phyloP scores from a whole-genome alignment of 2,329 filamentous ascomycete genomes.

The Cordyceps fumosorosea region DNA sequence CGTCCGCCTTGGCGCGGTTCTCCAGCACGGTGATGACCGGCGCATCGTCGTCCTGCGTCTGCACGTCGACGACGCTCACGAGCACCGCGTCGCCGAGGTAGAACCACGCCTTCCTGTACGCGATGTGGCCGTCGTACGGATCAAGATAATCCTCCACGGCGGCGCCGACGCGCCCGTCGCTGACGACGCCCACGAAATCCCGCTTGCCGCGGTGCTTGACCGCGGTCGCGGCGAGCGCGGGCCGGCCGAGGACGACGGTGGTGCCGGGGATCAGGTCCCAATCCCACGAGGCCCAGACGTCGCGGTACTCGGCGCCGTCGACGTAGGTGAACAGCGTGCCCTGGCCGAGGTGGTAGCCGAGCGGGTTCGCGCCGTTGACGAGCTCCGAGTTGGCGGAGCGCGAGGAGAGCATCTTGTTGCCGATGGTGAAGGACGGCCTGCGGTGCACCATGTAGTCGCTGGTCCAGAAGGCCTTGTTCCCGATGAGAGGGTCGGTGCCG shows the following conservation, averaged over 20 bases:
- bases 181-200: slow-evolving; percentile 21
- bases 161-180: slow-evolving; percentile 17
- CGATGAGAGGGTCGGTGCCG: slow-evolving; percentile 18
- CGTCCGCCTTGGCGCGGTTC: slow-evolving; percentile 15
- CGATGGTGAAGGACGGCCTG: slow-evolving; percentile 13
- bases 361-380: slow-evolving; percentile 19
- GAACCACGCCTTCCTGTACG: slow-evolving; percentile 20
- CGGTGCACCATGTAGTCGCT: slow-evolving; percentile 21
- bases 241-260: slow-evolving; percentile 17
- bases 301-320: slow-evolving; percentile 20
- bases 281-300: slow-evolving; percentile 20
- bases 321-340: slow-evolving; percentile 20
- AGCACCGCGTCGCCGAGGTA: slow-evolving; percentile 18
- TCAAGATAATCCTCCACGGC: slow-evolving; percentile 19
- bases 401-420: slow-evolving; percentile 19
- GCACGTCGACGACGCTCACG: slow-evolving; percentile 15
- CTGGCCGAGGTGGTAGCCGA: slow-evolving; percentile 20
- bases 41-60: not conserved
- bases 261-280: slow-evolving; percentile 21
- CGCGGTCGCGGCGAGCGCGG: slow-evolving; percentile 5
- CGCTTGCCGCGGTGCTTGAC: slow-evolving; percentile 14
- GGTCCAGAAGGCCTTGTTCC: slow-evolving; percentile 21
- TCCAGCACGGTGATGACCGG: slow-evolving; percentile 18
- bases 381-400: slow-evolving; percentile 18
- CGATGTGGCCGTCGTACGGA: slow-evolving; percentile 15